Percentiles rank a stretch among this genome's conserved stretches.
phyloP scores from a whole-genome alignment of 148 eudicot species.

The Silene uniflora region DNA sequence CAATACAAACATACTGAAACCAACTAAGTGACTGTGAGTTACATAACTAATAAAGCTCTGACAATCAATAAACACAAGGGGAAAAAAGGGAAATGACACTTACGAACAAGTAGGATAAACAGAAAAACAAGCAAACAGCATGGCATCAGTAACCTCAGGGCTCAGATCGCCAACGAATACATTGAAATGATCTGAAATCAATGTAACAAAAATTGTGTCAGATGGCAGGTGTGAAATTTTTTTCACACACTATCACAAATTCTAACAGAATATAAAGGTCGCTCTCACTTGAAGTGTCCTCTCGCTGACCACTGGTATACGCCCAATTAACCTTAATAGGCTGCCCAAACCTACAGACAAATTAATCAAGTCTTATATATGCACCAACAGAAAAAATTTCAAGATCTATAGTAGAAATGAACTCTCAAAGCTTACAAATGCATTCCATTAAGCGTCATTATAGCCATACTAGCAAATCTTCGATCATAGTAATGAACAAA shows the following conservation, averaged over 20 bases:
- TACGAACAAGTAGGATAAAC: slow-evolving; percentile 91
- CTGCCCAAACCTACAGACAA: slow-evolving; percentile 82
- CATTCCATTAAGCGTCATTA: slow-evolving; percentile 81
- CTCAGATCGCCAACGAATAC: slow-evolving; percentile 98
- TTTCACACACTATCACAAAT: neutral
- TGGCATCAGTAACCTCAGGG: slow-evolving; percentile 97
- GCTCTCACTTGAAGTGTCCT: slow-evolving; percentile 84
- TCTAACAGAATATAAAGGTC: neutral
- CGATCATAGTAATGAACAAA: slow-evolving; percentile 92
- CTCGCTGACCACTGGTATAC: slow-evolving; percentile 88
- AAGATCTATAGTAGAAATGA: neutral
- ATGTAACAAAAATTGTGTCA: slow-evolving; percentile 3
- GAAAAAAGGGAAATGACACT: slow-evolving; percentile 35
- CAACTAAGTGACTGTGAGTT: neutral
- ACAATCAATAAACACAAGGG: neutral
- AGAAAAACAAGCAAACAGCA: slow-evolving; percentile 87
- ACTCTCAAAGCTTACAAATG: slow-evolving; percentile 57
- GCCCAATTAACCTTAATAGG: slow-evolving; percentile 99
- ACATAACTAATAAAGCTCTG: neutral
- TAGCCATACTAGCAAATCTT: slow-evolving; percentile 84
- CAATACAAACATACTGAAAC: neutral
- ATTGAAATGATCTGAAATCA: slow-evolving; percentile 69
- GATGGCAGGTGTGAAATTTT: neutral
- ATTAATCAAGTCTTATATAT: slow-evolving; percentile 14
- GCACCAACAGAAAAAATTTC: neutral